Conservation (phyloP, 2,329 filamentous ascomycete species). For the Ascochyta fabae region DNA sequence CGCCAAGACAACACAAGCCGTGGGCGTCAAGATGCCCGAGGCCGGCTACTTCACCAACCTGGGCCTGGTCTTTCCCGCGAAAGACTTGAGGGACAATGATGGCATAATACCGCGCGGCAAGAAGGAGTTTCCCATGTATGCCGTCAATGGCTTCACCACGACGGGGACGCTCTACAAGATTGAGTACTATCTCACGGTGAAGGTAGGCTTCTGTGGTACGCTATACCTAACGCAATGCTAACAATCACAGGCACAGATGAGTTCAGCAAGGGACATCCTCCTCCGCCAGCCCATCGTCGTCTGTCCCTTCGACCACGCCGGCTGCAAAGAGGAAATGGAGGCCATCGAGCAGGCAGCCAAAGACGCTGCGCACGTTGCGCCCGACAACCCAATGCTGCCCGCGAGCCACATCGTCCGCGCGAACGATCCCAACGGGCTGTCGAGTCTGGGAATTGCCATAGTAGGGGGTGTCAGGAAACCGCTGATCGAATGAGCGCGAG, state of each 20-base stretch:
- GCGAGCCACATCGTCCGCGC: slow-evolving; percentile 81
- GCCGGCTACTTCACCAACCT: slow-evolving; percentile 92
- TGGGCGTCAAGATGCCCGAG: slow-evolving; percentile 86
- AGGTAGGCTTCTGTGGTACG: slow-evolving; percentile 62
- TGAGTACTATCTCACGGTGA: slow-evolving; percentile 93
- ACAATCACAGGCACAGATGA: slow-evolving; percentile 79
- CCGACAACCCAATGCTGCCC: slow-evolving; percentile 91
- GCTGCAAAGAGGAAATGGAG: slow-evolving; percentile 98
- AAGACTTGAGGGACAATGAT: slow-evolving; percentile 84
- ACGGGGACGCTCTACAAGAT: slow-evolving; percentile 96
- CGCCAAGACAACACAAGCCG: slow-evolving; percentile 79
- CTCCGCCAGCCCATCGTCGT: slow-evolving; percentile 94
- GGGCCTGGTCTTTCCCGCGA: slow-evolving; percentile 86
- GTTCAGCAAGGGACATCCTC: slow-evolving; percentile 84
- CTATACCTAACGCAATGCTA: background rate
- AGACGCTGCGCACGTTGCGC: slow-evolving; percentile 86
- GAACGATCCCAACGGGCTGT: slow-evolving; percentile 70
- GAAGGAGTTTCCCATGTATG: slow-evolving; percentile 86
- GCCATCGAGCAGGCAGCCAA: slow-evolving; percentile 95
- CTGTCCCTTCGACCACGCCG: slow-evolving; percentile 91
- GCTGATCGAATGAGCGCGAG: slow-evolving; percentile 66
- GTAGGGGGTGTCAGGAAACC: slow-evolving; percentile 68
- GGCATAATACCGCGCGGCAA: slow-evolving; percentile 86
- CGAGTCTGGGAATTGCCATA: slow-evolving; percentile 66
- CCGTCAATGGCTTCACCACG: slow-evolving; percentile 89